Evolutionary conservation across 2,329 filamentous ascomycete species (phyloP).

Genomic region (Orbilia ellipsospora): DNA sequence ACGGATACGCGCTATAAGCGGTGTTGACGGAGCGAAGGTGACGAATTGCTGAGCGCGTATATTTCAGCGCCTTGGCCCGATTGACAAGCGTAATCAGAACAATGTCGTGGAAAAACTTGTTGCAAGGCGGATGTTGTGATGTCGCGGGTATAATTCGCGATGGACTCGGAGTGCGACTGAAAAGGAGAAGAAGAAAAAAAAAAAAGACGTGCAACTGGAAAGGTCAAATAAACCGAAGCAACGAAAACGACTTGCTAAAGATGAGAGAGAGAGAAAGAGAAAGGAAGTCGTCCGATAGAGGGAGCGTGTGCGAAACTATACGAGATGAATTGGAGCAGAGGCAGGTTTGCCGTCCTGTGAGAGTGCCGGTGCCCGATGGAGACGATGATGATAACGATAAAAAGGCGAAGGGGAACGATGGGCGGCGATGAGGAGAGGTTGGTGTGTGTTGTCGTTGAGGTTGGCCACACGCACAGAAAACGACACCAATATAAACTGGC

Average conservation of each 20-base stretch:
- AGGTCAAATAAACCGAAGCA: constrained; percentile 8
- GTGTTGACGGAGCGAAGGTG: constrained; percentile 11
- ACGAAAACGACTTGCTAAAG: constrained; percentile 34
- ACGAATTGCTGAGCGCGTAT: constrained; percentile 30
- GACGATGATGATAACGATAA: constrained; percentile 24
- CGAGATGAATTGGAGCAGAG: constrained; percentile 36
- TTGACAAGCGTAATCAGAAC: neutral
- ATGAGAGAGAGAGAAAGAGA: constrained; percentile 19
- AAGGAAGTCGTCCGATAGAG: neutral
- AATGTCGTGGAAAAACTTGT: neutral
- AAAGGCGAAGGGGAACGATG: constrained; percentile 15
- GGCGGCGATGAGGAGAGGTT: constrained; percentile 16
- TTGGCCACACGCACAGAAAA: constrained; percentile 46
- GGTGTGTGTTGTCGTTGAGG: constrained; percentile 46
- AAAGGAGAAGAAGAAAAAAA: constrained; percentile 45
- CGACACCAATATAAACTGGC: constrained; percentile 67
- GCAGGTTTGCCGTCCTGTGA: neutral
- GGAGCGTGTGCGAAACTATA: constrained; percentile 39
- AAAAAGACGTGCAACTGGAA: constrained; percentile 30
- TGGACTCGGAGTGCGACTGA: constrained; percentile 35
- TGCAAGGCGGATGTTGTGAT: constrained; percentile 11
- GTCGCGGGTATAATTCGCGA: constrained; percentile 52
- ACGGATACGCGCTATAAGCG: constrained; percentile 33
- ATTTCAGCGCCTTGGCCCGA: constrained; percentile 27
- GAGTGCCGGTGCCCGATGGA: neutral